phyloP scores from a whole-genome alignment of 176 grass and related monocot species.

The Tuctoria greenei region DNA sequence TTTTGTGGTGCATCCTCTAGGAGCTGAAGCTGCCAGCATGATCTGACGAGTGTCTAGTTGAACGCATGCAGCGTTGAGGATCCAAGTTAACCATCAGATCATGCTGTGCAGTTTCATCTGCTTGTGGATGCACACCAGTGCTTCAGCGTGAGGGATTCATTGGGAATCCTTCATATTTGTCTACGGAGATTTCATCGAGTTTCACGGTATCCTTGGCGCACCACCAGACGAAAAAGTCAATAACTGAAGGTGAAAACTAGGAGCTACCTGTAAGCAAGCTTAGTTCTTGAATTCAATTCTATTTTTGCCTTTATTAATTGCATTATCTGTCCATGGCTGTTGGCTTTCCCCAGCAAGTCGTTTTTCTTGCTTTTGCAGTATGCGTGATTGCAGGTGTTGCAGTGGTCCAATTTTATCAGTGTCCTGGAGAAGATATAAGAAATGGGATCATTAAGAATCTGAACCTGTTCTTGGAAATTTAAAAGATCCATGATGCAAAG shows the following conservation, averaged over 20 bases:
- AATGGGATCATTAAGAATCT: not conserved
- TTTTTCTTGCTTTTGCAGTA: not conserved
- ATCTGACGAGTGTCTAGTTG: constrained; percentile 49
- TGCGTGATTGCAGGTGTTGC: not conserved
- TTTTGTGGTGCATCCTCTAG: constrained; percentile 44
- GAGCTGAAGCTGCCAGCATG: constrained; percentile 90
- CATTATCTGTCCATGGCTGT: not conserved
- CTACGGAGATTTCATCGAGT: not conserved
- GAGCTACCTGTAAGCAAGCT: not conserved
- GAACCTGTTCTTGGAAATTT: not conserved
- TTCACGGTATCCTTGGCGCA: not conserved
- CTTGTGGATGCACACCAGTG: constrained; percentile 35
- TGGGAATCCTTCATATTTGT: not conserved
- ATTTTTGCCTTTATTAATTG: not conserved
- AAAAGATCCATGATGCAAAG: not conserved
- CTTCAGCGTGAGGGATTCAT: not conserved
- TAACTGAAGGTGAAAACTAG: constrained; percentile 4
- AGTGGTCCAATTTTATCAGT: not conserved
- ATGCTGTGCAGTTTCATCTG: constrained; percentile 79
- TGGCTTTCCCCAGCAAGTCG: not conserved
- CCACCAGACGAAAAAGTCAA: not conserved
- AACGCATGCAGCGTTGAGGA: not conserved
- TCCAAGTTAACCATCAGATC: constrained; percentile 45
- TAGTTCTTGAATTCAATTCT: not conserved
- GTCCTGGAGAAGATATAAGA: not conserved